Conservation (phyloP, 2,329 filamentous ascomycete genomes). For the Harringtonia lauricola region DNA sequence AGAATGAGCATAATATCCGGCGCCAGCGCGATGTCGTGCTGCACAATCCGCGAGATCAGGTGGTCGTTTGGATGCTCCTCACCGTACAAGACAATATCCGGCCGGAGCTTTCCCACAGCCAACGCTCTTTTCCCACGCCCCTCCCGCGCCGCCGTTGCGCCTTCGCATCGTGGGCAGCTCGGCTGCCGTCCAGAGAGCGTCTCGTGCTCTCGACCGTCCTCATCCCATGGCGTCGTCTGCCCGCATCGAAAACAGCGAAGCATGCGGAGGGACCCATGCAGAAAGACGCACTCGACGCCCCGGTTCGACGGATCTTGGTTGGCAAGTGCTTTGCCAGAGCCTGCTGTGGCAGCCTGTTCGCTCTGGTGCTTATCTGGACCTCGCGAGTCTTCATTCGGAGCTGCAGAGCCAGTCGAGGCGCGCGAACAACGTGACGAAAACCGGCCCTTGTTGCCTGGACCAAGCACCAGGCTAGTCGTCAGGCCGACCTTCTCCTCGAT, state of each 20-base stretch:
- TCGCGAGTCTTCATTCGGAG: not conserved
- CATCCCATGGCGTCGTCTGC: conserved; percentile 48
- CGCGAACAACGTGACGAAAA: conserved; percentile 32
- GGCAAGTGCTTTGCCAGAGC: not conserved
- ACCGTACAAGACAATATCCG: conserved; percentile 65
- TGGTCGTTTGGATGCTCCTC: conserved; percentile 62
- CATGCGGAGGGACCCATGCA: conserved; percentile 57
- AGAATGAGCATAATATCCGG: conserved; percentile 61
- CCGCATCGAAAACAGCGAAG: conserved; percentile 55
- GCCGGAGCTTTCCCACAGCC: conserved; percentile 55
- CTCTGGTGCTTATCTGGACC: not conserved
- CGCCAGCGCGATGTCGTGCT: conserved; percentile 52
- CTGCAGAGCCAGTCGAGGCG: not conserved
- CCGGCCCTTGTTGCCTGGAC: conserved; percentile 49
- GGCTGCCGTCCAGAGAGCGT: conserved; percentile 55
- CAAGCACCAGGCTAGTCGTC: conserved; percentile 48
- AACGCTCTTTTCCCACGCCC: conserved; percentile 56
- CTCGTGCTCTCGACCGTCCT: conserved; percentile 39
- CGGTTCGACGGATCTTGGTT: conserved; percentile 17
- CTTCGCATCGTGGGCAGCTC: conserved; percentile 53
- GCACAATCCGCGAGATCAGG: conserved; percentile 56
- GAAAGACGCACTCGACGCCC: conserved; percentile 55
- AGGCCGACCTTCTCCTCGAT: conserved; percentile 62
- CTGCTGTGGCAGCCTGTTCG: conserved; percentile 3
- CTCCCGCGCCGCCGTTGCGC: conserved; percentile 49